Conservation (phyloP, 768 basidiomycete genomes). For the Inosperma sp. region DNA sequence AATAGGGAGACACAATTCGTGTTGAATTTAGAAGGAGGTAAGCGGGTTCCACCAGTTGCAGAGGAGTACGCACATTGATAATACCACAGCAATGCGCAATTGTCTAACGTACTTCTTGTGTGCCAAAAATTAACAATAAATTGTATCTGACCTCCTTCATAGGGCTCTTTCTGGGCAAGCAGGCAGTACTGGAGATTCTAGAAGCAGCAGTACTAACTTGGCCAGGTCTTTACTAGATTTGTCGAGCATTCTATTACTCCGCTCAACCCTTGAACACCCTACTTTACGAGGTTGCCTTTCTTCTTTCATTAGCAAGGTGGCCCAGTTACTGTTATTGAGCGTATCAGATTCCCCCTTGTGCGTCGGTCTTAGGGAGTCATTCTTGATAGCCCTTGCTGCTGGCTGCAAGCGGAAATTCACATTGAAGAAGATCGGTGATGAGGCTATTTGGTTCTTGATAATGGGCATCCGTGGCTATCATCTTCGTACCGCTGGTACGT, state of each 20-base stretch:
- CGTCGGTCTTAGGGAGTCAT: constrained; percentile 7
- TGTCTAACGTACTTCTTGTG: neutral
- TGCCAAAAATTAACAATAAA: neutral
- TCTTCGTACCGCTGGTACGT: neutral
- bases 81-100: neutral
- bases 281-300: neutral
- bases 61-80: neutral
- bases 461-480: constrained; percentile 5
- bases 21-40: constrained; percentile 32
- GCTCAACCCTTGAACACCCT: neutral
- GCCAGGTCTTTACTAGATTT: constrained; percentile 4
- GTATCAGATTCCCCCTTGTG: neutral
- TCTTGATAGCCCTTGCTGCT: constrained; percentile 13
- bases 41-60: constrained; percentile 4
- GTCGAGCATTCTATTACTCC: constrained; percentile 3
- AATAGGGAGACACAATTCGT: constrained; percentile 20
- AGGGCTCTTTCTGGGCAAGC: neutral
- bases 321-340: neutral
- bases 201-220: neutral
- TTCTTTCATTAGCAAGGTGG: neutral
- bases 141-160: neutral
- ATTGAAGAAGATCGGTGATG: constrained; percentile 1
- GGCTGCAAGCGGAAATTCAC: neutral
- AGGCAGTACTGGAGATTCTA: neutral
- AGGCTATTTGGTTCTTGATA: constrained; percentile 15